Base-by-base conservation (phyloP, 2,329 filamentous ascomycete species). In the Scytalidium lignicola region DNA sequence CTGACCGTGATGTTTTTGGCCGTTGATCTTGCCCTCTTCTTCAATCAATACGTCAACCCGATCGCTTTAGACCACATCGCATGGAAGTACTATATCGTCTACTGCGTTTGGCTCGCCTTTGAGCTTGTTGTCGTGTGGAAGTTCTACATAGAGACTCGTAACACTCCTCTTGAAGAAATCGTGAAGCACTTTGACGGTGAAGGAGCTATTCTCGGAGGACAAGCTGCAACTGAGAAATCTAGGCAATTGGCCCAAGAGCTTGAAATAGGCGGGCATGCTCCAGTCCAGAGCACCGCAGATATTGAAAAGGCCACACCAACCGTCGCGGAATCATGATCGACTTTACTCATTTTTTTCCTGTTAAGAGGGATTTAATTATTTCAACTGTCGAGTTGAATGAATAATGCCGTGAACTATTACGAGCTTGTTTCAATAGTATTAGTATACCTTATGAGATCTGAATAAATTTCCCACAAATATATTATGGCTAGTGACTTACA, bases 21-120 rank as follows among this genome's bases (percentile, higher is more conserved):
- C 47, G 67, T 73, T 49, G 68, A 72, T 54, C 56, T 70, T 23
- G 70, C 71, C 2, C 66, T 73, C 9, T 73, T 74, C 64, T 71
- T 74, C 65, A 69, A 68, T 49, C 61, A 64, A 19, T 70, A 68
- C 55, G 67, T 71, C 48, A 74, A 73, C 45, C 70, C 70, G 2
- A 64, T 73, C 21, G 70, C 67, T 5, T 60, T 73, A 19, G 57
- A 62, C 1, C 50, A 53, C 10, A 63, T 73, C 8, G 55, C 55
- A 2, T 73, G 70, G 71, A 71, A 67, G 52, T 72, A 68, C 48
- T 72, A 71, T 49, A 62, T 70, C 23, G 66, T 71, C 43, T 70
- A 70, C 52, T 65, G 67, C 21, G 66, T 58, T 7, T 62, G 52
- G 48, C 50, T 64, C n/a, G 50, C 53, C 2, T 59, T 60, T 20